Evolutionary conservation across 2,329 filamentous ascomycete genomes (phyloP), one percentile per base, ranked within the genome.

Genomic region (Alternaria tenuissima): DNA sequence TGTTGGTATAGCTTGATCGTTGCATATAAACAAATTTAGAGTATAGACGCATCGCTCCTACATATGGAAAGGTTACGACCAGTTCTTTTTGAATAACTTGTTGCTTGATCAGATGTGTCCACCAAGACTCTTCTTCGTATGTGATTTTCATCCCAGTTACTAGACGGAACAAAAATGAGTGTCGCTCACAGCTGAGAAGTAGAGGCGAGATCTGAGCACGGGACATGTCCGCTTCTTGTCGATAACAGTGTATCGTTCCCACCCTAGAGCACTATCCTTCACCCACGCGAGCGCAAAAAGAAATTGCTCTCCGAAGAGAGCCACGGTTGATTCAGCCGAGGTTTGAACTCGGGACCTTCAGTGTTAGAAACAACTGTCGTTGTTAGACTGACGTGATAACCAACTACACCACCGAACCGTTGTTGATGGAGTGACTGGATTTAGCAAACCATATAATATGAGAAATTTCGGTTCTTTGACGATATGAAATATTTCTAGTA

Each of bases 331-430:
- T 30, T 47, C 44, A 47, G 18, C 44, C 26, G 44, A 47, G 44
- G 44, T 47, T 47, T 47, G 44, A 47, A 47, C 44, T 47, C 44
- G 26, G 44, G 44, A 47, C 44, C 44, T 47, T 47, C 44, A 47
- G 44, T 47, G 44, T 47, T 26, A 26, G 30, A 47, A 47, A 57
- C 39, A 42, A 38, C 32, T 9, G 49, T 18, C n/a, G 38, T 28
- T 80, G 79, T 81, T 80, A 81, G 78, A 80, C 79, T 80, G 75
- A 80, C 78, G 79, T 80, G 78, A 81, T 81, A 80, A 80, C 78
- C 79, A 80, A 80, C 79, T 81, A 81, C 79, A 81, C 78, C 76
- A 78, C 62, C 72, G 69, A 74, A 65, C 71, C 72, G 52, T 51
- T 53, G 24, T 47, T 54, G 41, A 54, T 58, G 48, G n/a, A 22